Evolutionary conservation across 2,329 filamentous ascomycete genomes (phyloP).

Genomic region (Pseudogymnoascus sp.): DNA sequence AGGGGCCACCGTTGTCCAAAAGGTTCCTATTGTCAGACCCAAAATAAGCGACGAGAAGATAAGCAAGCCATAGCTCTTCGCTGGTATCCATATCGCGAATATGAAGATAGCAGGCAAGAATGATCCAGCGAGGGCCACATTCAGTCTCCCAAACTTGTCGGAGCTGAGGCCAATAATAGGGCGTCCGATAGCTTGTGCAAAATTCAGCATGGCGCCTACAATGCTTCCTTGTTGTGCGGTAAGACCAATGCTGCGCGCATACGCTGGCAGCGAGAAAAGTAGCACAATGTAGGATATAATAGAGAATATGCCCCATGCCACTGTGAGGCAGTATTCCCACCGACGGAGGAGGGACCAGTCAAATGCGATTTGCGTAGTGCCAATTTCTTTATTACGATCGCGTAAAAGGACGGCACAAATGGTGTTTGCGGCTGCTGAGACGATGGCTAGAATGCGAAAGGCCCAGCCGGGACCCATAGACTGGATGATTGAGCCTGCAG

Average conservation of each 20-base stretch:
- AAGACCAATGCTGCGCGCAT: conserved; percentile 61
- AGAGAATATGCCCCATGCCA: conserved; percentile 62
- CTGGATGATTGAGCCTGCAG: conserved; percentile 40
- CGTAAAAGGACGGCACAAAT: conserved; percentile 55
- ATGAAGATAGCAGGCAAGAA: conserved; percentile 56
- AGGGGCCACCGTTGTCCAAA: conserved; percentile 62
- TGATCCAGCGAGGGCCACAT: conserved; percentile 60
- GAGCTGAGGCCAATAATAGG: conserved; percentile 66
- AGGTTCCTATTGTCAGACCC: conserved; percentile 61
- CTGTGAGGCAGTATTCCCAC: conserved; percentile 54
- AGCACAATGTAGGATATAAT: conserved; percentile 69
- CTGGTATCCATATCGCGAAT: conserved; percentile 66
- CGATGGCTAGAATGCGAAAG: conserved; percentile 47
- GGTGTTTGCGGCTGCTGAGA: conserved; percentile 57
- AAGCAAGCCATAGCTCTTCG: conserved; percentile 55
- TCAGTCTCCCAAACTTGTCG: conserved; percentile 63
- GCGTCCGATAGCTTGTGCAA: conserved; percentile 58
- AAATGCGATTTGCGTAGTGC: conserved; percentile 59
- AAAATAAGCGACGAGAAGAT: conserved; percentile 62
- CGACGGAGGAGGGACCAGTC: conserved; percentile 54
- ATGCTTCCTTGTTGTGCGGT: conserved; percentile 59
- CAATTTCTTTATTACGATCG: conserved; percentile 65
- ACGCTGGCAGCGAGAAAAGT: conserved; percentile 70
- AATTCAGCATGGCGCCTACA: conserved; percentile 65
- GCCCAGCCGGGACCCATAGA: conserved; percentile 42